phyloP scores from a whole-genome alignment of 2,329 filamentous ascomycete species.

The Ophiobolus disseminans region DNA sequence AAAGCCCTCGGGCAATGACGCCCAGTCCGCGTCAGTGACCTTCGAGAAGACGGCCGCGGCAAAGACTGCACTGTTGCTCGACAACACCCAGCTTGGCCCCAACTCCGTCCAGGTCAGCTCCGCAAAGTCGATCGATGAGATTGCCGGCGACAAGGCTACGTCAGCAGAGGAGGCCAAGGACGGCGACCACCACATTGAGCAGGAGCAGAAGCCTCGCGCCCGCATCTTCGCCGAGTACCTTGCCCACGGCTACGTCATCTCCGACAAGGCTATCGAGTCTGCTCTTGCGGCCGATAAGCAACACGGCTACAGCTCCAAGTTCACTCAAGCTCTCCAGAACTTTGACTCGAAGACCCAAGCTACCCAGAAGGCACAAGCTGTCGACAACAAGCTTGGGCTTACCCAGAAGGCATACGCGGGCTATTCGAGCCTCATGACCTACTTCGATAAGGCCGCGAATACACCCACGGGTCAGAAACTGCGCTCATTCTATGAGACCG shows the following conservation, averaged over 20 bases:
- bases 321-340: conserved; percentile 75
- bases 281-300: conserved; percentile 89
- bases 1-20: conserved; percentile 66
- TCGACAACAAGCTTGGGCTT: conserved; percentile 86
- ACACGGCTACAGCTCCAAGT: conserved; percentile 83
- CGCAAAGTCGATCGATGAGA: conserved; percentile 70
- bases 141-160: conserved; percentile 65
- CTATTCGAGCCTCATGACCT: conserved; percentile 75
- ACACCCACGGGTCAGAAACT: conserved; percentile 90
- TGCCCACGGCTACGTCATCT: conserved; percentile 89
- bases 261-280: conserved; percentile 75
- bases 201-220: conserved; percentile 95
- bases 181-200: conserved; percentile 74
- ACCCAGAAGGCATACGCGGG: conserved; percentile 72
- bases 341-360: conserved; percentile 89
- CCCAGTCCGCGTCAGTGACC: conserved; percentile 86
- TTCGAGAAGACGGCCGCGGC: conserved; percentile 98
- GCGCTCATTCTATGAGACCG: conserved; percentile 83
- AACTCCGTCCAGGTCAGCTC: conserved; percentile 79
- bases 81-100: conserved; percentile 90
- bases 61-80: conserved; percentile 94
- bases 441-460: conserved; percentile 91
- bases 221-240: conserved; percentile 97
- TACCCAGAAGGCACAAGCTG: conserved; percentile 80
- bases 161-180: conserved; percentile 59